Percentiles rank a stretch among this genome's conserved stretches.
Conservation (phyloP, 164 flowering plant genomes). For the Tetracentron sinense region DNA sequence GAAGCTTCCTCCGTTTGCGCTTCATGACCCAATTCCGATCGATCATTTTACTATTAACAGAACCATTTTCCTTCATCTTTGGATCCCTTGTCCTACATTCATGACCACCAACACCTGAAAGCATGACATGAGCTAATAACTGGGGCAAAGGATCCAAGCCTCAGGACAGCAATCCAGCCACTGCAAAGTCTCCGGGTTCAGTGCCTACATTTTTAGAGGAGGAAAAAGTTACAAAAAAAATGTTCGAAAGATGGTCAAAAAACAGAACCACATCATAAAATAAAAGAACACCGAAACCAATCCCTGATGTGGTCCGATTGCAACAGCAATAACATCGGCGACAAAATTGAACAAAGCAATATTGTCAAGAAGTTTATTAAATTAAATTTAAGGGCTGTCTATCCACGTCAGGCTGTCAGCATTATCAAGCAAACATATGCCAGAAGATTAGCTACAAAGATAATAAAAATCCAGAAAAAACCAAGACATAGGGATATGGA, state of each 20-base stretch:
- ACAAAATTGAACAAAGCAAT: too few relatives aligned
- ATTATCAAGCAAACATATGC: neutral
- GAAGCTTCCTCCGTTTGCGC: conserved; percentile 75
- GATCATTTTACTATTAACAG: conserved; percentile 48
- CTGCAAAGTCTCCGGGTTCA: neutral
- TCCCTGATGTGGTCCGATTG: too few relatives aligned
- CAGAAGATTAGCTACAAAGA: neutral
- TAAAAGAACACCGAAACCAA: too few relatives aligned
- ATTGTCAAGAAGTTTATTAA: too few relatives aligned
- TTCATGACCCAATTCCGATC: conserved; percentile 79
- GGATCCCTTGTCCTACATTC: conserved; percentile 18
- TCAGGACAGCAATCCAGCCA: neutral
- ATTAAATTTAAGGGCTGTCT: neutral
- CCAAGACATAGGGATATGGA: neutral
- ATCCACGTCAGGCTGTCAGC: neutral
- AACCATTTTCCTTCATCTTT: conserved; percentile 63
- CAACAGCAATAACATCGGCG: too few relatives aligned
- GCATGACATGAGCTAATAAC: conserved; percentile 19
- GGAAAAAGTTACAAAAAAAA: neutral
- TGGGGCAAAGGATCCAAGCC: conserved; percentile 1
- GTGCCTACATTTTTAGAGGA: neutral
- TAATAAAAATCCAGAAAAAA: neutral
- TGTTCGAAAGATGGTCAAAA: neutral
- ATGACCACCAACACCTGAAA: conserved; percentile 13
- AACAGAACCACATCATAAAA: too few relatives aligned